Conservation (phyloP, 1,284 basidiomycete species). For the Marasmius sp. region DNA sequence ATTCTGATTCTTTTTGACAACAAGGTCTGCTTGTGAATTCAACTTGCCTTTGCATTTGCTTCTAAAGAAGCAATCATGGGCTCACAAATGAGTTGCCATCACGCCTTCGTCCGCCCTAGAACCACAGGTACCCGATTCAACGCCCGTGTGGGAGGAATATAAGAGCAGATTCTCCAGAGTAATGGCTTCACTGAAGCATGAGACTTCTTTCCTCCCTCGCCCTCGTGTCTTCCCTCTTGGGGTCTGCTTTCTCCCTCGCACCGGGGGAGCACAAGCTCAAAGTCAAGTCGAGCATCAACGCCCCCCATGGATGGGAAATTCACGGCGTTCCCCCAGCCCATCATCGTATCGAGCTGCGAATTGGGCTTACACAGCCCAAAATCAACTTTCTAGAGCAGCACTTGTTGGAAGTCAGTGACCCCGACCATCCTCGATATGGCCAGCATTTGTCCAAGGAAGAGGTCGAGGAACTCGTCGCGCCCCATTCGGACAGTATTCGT, state of each 20-base stretch:
- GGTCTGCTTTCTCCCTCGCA: slow-evolving; percentile 2
- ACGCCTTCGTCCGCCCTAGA: no score
- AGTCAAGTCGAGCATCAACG: slow-evolving; percentile 42
- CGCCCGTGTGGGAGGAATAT: no score
- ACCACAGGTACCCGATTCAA: no score
- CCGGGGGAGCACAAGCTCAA: not conserved
- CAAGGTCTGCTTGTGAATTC: no score
- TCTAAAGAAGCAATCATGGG: no score
- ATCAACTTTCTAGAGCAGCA: slow-evolving; percentile 59
- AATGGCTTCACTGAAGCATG: no score
- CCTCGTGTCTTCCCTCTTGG: not conserved
- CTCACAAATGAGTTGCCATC: no score
- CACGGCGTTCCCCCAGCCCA: slow-evolving; percentile 42
- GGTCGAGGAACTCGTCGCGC: slow-evolving; percentile 59
- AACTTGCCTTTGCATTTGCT: no score
- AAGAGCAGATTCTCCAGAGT: not conserved
- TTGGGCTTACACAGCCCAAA: slow-evolving; percentile 67
- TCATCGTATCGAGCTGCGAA: slow-evolving; percentile 55
- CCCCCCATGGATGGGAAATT: slow-evolving; percentile 54
- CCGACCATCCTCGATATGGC: slow-evolving; percentile 63
- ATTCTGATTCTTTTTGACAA: no score
- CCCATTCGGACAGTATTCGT: slow-evolving; percentile 51
- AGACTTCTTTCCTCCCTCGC: not conserved
- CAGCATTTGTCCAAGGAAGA: slow-evolving; percentile 65
- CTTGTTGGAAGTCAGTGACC: slow-evolving; percentile 67